Evolutionary conservation across 208 protist genomes (phyloP), one percentile per base, ranked within the genome.

Genomic region (Wallacemonas sp.): DNA sequence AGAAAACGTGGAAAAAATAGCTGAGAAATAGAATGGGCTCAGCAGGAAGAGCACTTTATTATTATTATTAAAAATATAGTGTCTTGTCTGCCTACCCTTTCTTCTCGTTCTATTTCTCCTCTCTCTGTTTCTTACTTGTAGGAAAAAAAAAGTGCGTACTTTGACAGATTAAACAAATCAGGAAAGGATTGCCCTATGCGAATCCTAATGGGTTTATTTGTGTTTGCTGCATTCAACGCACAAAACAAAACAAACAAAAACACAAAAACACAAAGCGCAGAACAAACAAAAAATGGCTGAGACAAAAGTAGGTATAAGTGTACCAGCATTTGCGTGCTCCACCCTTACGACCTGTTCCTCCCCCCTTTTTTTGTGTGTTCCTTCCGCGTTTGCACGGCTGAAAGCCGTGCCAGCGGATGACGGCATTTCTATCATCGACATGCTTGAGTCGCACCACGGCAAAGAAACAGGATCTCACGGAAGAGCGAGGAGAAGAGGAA

Each of bases 141-240:
- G 48, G 48, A 49, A 65, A 57, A 61, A 36, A 46, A 65, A n/a
- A 41, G 14, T 41, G 36, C 14, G 36, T 41, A 7, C 7, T 7
- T 41, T 14, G 7, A 41, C 7, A 41, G 14, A 41, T 22, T 0
- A 49, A 49, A 25, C 44, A 25, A 49, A 49, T 25, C 12, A 49
- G 44, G 20, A 49, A 49, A 22, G 44, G 14, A 20, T 4, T 59
- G 4, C 10, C 22, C 16, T 36, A 59, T 18, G 26, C 32, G 29
- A 59, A 36, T 41, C 52, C 52, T 41, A 22, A n/a, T 59, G 52
- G 36, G 52, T 59, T 22, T 59, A 59, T n/a, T 59, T 59, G 52
- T 59, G 52, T 59, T 33, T n/a, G 18, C 32, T 23, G 52, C n/a
- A 25, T 59, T 59, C 31, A 44, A 41, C 18, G 32, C 32, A 59